A percentile compares a stretch with the other conserved stretches of the same genome.
Evolutionary conservation across 2,329 filamentous ascomycete species (phyloP).

Genomic region (Ceratocystis papillata): DNA sequence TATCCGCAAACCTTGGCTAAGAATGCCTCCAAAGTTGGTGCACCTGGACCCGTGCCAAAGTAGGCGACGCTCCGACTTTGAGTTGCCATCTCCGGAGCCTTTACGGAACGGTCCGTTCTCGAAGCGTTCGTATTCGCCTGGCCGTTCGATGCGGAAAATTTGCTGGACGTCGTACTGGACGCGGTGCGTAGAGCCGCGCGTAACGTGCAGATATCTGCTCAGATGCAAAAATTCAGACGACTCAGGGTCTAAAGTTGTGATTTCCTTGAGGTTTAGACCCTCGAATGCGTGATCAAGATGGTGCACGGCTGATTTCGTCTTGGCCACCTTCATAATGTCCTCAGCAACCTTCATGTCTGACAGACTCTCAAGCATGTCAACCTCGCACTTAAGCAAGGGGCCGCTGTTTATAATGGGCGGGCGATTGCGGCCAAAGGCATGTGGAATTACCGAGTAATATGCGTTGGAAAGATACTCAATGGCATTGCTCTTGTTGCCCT

Average conservation of each 20-base stretch:
- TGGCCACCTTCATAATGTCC: slow-evolving; percentile 57
- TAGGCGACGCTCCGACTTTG: slow-evolving; percentile 57
- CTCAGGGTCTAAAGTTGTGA: slow-evolving; percentile 52
- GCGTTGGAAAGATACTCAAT: slow-evolving; percentile 59
- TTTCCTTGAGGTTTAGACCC: slow-evolving; percentile 61
- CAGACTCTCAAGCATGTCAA: slow-evolving; percentile 68
- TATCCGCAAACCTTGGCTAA: slow-evolving; percentile 80
- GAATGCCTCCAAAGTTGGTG: slow-evolving; percentile 79
- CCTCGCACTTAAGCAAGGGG: slow-evolving; percentile 56
- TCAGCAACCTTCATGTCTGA: slow-evolving; percentile 76
- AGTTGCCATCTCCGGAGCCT: slow-evolving; percentile 27
- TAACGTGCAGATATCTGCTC: slow-evolving; percentile 54
- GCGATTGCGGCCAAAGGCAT: slow-evolving; percentile 62
- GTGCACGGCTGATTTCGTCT: slow-evolving; percentile 45
- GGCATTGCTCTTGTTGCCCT: slow-evolving; percentile 33
- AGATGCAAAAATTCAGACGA: slow-evolving; percentile 56
- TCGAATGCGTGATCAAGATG: slow-evolving; percentile 62
- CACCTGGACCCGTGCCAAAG: slow-evolving; percentile 79
- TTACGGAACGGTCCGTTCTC: slow-evolving; percentile 35
- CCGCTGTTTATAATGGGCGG: slow-evolving; percentile 56
- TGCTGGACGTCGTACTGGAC: slow-evolving; percentile 52
- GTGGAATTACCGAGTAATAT: slow-evolving; percentile 75
- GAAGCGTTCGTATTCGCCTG: slow-evolving; percentile 62
- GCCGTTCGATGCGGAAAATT: slow-evolving; percentile 73
- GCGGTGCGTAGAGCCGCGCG: slow-evolving; percentile 56